Conservation (phyloP, 2,329 filamentous ascomycete genomes). For the Neopestalotiopsis sp. region DNA sequence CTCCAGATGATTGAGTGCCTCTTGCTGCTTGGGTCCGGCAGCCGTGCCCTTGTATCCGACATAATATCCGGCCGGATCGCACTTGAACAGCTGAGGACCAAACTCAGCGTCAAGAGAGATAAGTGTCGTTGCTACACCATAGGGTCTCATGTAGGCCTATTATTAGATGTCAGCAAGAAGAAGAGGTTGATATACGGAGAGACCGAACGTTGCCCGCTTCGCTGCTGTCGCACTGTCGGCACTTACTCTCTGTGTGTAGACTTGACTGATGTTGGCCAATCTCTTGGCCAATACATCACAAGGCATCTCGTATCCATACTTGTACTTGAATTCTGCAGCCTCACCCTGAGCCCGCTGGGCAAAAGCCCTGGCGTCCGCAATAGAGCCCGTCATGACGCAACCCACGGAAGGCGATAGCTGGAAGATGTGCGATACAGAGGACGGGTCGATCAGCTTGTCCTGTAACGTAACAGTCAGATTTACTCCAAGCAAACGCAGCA, state of each 20-base stretch:
- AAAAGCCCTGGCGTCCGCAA: conserved; percentile 93
- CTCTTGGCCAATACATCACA: conserved; percentile 96
- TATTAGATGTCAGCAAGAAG: conserved; percentile 34
- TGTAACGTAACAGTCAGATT: conserved; percentile 42
- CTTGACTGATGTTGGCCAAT: conserved; percentile 98
- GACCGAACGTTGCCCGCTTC: not conserved
- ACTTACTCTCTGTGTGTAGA: conserved; percentile 92
- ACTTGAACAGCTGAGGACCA: conserved; percentile 96
- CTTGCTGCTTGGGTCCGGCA: conserved; percentile 96
- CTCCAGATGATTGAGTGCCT: conserved; percentile 97
- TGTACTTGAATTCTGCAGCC: conserved; percentile 97
- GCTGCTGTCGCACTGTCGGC: not conserved
- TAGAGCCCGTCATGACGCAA: conserved; percentile 98
- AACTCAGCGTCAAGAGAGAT: conserved; percentile 92
- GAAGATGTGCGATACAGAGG: conserved; percentile 97
- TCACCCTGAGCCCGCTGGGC: conserved; percentile 93
- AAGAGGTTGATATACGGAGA: not conserved
- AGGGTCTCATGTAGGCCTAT: conserved; percentile 93
- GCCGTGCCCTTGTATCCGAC: conserved; percentile 98
- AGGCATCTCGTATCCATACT: conserved; percentile 99
- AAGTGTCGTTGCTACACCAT: conserved; percentile 93
- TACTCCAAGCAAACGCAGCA: not conserved
- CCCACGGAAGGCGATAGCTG: conserved; percentile 94
- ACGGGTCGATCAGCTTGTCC: conserved; percentile 99
- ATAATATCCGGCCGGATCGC: conserved; percentile 97